These are phyloP conservation scores for Globomyces sp. DNA, from an alignment of 371 early-diverging fungal genomes.

Conservation along the genomic window DNA sequence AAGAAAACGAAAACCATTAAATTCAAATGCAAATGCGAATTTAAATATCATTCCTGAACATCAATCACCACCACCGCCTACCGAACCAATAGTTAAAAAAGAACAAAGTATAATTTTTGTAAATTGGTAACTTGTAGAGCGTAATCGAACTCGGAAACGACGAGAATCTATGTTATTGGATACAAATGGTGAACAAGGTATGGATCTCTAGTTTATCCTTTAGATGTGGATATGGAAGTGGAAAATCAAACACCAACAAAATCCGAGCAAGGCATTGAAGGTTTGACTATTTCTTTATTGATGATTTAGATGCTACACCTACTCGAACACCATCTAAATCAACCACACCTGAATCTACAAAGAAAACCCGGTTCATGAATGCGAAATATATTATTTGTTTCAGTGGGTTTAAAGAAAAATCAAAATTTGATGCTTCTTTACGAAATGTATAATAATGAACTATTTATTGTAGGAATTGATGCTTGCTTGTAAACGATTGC, in stretches of 20 bases:
- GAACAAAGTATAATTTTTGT: too few species aligned
- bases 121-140: too few species aligned
- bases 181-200: not conserved
- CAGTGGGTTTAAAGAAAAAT: slow-evolving; percentile 14
- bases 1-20: too few species aligned
- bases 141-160: not conserved
- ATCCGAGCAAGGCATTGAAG: not conserved
- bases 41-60: too few species aligned
- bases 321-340: not conserved
- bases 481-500: slow-evolving; percentile 2
- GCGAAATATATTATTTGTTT: not conserved
- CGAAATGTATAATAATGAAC: not conserved
- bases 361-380: not conserved
- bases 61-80: too few species aligned
- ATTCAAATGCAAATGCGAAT: too few species aligned
- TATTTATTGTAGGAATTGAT: not conserved
- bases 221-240: slow-evolving; percentile 2
- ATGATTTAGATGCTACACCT: too few species aligned
- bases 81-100: too few species aligned
- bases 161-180: slow-evolving; percentile 11
- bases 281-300: not conserved
- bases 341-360: slow-evolving; percentile 12
- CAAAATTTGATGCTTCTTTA: slow-evolving; percentile 4
- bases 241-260: slow-evolving; percentile 4
- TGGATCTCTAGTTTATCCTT: not conserved